Evolutionary conservation across 2,329 filamentous ascomycete species (phyloP), one percentile per base, ranked within the genome.

Genomic region (Exophiala xenobiotica): DNA sequence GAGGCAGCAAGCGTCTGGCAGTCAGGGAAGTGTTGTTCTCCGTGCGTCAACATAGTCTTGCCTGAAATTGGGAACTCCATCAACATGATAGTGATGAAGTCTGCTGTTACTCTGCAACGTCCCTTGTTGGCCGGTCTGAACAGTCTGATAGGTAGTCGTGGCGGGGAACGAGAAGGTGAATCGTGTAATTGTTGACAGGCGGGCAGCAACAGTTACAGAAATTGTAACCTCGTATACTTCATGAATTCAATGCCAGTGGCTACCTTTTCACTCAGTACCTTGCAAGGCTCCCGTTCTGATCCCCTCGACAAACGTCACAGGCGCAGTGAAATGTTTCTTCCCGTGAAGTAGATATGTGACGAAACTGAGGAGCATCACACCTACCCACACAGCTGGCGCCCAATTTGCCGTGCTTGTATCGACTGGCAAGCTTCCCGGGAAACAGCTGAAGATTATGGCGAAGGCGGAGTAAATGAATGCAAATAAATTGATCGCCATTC

Each of bases 401-500:
- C 49, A 61, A 26, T 61, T 61, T 6, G 54, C 53, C 4, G 20
- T 44, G 11, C 40, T 42, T 9, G 41, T 49, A 18, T 42, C 44
- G 2, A 59, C 56, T 6, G 51, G 57, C 19, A 51, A 52, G 3
- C 60, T 53, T 26, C 61, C 66, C 1, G 67, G 67, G 57, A 68
- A 66, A 53, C 57, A 68, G 37, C 54, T 63, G 54, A 63, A 67
- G 18, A 62, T 64, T 16, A 65, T 62, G 37, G 61, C 63, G 45
- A 61, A 64, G 47, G 56, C 59, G 19, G 63, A 61, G 47, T 64
- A 67, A 11, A 51, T 46, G 18, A 62, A 59, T 9, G 63, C 59
- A 40, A 65, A 64, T 5, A 63, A 41, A 43, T 67, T 67, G 59
- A 78, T 61, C n/a, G 65, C 61, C 44, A 75, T 62, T 1, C 75